Evolutionary conservation across 164 flowering plant species (phyloP).

Genomic region (Dillenia suffruticosa): DNA sequence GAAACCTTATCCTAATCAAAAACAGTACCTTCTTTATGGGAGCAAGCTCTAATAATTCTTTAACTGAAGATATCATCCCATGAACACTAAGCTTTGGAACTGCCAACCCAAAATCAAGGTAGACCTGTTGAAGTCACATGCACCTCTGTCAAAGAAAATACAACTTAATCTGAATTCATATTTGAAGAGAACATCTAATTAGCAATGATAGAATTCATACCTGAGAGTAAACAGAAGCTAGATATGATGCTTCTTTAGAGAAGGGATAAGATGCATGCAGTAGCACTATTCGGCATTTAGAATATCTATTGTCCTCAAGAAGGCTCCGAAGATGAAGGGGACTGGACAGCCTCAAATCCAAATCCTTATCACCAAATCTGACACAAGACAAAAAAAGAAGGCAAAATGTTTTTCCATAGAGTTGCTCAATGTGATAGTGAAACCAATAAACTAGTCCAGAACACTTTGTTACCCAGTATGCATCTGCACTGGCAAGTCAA

Average conservation of each 20-base stretch:
- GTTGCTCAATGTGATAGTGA: slow-evolving; percentile 3
- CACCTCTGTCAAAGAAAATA: too few relatives aligned
- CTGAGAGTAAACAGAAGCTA: slow-evolving; percentile 89
- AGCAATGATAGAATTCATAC: slow-evolving; percentile 21
- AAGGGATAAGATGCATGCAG: slow-evolving; percentile 96
- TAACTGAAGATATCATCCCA: slow-evolving; percentile 87
- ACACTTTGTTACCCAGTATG: slow-evolving; percentile 75
- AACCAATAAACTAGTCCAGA: neutral
- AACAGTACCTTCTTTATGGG: slow-evolving; percentile 72
- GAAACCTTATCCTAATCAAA: too few relatives aligned
- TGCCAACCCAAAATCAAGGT: slow-evolving; percentile 92
- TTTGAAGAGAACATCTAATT: neutral
- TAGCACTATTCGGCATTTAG: slow-evolving; percentile 64
- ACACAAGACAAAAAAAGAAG: neutral
- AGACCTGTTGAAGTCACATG: slow-evolving; percentile 40
- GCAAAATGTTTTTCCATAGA: neutral
- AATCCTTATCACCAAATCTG: slow-evolving; percentile 92
- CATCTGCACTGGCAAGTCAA: slow-evolving; percentile 82
- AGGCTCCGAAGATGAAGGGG: slow-evolving; percentile 83
- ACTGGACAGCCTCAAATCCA: slow-evolving; percentile 79
- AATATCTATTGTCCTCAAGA: slow-evolving; percentile 82
- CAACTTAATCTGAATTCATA: neutral
- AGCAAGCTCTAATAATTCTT: slow-evolving; percentile 86
- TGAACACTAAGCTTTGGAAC: slow-evolving; percentile 82
- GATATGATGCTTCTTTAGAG: slow-evolving; percentile 89